Evolutionary conservation across 257 asterid genomes (phyloP).

Genomic region (Mentha longifolia): DNA sequence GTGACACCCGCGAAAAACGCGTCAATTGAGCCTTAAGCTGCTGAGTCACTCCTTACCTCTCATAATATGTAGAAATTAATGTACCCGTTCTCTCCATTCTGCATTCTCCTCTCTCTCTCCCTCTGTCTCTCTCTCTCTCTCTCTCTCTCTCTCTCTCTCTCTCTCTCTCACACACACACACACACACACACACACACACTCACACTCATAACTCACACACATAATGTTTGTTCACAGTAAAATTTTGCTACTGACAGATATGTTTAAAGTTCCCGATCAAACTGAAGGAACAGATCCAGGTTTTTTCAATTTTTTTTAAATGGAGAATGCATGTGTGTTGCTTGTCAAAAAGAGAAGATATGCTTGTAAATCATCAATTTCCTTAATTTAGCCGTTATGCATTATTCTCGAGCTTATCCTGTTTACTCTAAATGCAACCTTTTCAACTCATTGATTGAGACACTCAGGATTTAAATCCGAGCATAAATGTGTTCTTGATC

Average conservation of each 20-base stretch:
- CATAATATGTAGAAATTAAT: not conserved
- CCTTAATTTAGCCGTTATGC: not conserved
- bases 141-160: not conserved
- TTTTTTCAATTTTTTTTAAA: not conserved
- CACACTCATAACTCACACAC: not conserved
- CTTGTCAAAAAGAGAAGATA: not conserved
- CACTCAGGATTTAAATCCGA: constrained; percentile 9
- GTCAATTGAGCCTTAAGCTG: constrained; percentile 26
- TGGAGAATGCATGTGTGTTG: not conserved
- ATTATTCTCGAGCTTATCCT: not conserved
- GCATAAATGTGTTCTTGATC: not conserved
- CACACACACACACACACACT: no score
- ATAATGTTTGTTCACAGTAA: constrained; percentile 18
- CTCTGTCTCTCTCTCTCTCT: not conserved
- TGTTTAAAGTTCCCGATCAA: constrained; percentile 5
- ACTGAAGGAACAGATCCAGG: constrained; percentile 13
- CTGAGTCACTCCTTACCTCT: constrained; percentile 23
- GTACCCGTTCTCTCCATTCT: not conserved
- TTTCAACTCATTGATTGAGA: not conserved
- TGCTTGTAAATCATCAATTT: constrained; percentile 3
- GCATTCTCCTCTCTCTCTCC: not conserved
- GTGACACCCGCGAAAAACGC: constrained; percentile 29
- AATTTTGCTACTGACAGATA: not conserved
- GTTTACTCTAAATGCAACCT: not conserved
- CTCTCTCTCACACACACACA: no score